These are phyloP conservation scores for Pyrenula aspistea DNA, from an alignment of 495 filamentous ascomycete species.

Conservation along the genomic window DNA sequence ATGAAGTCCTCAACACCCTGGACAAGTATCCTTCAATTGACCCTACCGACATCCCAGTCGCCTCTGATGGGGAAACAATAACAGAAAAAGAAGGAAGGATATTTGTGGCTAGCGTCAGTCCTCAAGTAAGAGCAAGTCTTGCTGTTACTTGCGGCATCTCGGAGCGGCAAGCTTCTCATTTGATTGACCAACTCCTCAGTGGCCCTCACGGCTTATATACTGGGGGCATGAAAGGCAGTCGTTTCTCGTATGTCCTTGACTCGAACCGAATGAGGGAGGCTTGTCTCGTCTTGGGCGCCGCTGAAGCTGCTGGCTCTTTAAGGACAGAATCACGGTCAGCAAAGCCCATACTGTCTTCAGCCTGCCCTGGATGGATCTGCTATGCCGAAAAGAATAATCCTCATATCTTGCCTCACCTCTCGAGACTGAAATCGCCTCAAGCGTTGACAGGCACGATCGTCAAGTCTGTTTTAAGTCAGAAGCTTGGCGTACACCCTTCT, in stretches of 20 bases:
- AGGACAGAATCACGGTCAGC: slow-evolving; percentile 9
- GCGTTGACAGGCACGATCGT: slow-evolving; percentile 80
- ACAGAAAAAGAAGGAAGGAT: slow-evolving; percentile 44
- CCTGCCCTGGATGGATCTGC: slow-evolving; percentile 96
- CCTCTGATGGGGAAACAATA: slow-evolving; percentile 10
- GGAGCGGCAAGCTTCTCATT: slow-evolving; percentile 58
- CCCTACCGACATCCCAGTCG: slow-evolving; percentile 9
- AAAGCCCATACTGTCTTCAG: slow-evolving; percentile 73
- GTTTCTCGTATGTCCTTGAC: slow-evolving; percentile 79
- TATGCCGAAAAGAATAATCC: slow-evolving; percentile 97
- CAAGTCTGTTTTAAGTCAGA: slow-evolving; percentile 67
- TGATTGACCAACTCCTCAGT: slow-evolving; percentile 72
- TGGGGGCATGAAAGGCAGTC: slow-evolving; percentile 58
- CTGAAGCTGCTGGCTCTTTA: slow-evolving; percentile 51
- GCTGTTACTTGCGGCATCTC: slow-evolving; percentile 69
- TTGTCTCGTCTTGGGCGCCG: slow-evolving; percentile 65
- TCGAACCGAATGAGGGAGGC: slow-evolving; percentile 71
- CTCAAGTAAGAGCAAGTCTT: slow-evolving; percentile 76
- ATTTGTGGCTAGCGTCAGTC: slow-evolving; percentile 84
- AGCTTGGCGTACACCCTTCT: slow-evolving; percentile 56
- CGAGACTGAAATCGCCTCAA: slow-evolving; percentile 84
- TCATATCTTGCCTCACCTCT: slow-evolving; percentile 82
- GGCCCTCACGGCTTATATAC: slow-evolving; percentile 53
- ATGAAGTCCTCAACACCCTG: slow-evolving; percentile 74
- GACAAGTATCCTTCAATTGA: slow-evolving; percentile 47